Percentiles rank a stretch among this genome's conserved stretches.
These are phyloP conservation scores for Colletotrichum cuscutae DNA, from an alignment of 2,329 filamentous ascomycete species.

Conservation along the genomic window DNA sequence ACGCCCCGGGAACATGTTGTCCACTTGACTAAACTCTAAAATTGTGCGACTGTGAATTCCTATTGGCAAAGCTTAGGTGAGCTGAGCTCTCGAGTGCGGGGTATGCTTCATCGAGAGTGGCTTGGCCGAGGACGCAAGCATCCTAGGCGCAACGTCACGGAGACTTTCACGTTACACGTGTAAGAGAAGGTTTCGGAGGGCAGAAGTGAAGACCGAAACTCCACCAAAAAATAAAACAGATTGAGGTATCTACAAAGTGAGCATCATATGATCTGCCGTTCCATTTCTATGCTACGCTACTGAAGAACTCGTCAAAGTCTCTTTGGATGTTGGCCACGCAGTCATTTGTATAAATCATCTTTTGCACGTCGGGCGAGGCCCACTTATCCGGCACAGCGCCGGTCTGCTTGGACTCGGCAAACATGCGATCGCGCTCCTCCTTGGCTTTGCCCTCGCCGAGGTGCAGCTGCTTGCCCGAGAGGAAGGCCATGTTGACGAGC, in stretches of 20 bases:
- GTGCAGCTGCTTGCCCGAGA: conserved; percentile 65
- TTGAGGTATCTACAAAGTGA: background rate
- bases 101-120: conserved; percentile 3
- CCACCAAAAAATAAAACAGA: background rate
- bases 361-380: conserved; percentile 76
- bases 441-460: conserved; percentile 67
- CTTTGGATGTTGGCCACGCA: conserved; percentile 65
- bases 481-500: conserved; percentile 64
- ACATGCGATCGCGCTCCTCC: conserved; percentile 67
- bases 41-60: background rate
- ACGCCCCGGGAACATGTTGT: background rate
- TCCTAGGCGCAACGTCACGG: conserved; percentile 3
- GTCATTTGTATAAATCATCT: conserved; percentile 73
- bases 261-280: conserved; percentile 16
- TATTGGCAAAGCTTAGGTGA: background rate
- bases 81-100: conserved; percentile 8
- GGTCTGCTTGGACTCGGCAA: conserved; percentile 61
- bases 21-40: background rate
- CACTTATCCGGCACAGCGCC: conserved; percentile 73
- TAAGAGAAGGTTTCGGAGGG: background rate
- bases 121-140: conserved; percentile 4
- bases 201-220: background rate
- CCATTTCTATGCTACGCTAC: conserved; percentile 38
- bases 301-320: conserved; percentile 60
- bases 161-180: conserved; percentile 13